phyloP scores from a whole-genome alignment of 1,284 basidiomycete genomes.

The Boletellus deceptivus region DNA sequence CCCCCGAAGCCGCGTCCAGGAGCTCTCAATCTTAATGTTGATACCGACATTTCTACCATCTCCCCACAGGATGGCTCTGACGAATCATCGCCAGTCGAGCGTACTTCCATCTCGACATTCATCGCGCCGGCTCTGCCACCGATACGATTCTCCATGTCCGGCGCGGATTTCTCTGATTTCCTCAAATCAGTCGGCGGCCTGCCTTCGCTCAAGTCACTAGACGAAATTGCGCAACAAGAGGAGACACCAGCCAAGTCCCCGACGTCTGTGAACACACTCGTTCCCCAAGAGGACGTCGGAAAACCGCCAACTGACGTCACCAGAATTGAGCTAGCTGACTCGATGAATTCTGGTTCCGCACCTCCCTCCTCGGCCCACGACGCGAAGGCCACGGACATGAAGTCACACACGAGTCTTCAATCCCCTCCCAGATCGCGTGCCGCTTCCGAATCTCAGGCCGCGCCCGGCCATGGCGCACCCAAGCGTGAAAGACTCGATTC shows the following conservation, averaged over 20 bases:
- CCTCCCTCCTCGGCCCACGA: constrained; percentile 1
- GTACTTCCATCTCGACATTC: constrained; percentile 67
- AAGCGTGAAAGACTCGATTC: constrained; percentile 20
- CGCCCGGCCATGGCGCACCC: constrained; percentile 1
- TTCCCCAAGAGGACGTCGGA: constrained; percentile 36
- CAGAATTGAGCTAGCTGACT: background rate
- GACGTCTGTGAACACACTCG: constrained; percentile 24
- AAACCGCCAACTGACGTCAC: background rate
- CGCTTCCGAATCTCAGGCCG: constrained; percentile 24
- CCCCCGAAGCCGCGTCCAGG: constrained; percentile 46
- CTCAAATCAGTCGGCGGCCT: constrained; percentile 54
- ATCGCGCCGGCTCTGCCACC: constrained; percentile 79
- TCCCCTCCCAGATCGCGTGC: constrained; percentile 20
- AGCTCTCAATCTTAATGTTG: constrained; percentile 21
- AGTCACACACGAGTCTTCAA: constrained; percentile 14
- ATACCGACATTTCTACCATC: constrained; percentile 23
- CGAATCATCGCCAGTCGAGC: constrained; percentile 55
- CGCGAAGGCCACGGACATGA: constrained; percentile 12
- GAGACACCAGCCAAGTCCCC: constrained; percentile 22
- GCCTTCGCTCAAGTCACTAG: constrained; percentile 42
- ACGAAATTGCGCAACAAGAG: constrained; percentile 40
- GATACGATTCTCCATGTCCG: constrained; percentile 79
- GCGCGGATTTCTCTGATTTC: constrained; percentile 74
- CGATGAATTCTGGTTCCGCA: background rate
- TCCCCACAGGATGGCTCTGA: constrained; percentile 40